Evolutionary conservation across 495 filamentous ascomycete genomes (phyloP), one percentile per base, ranked within the genome.

Genomic region (Xylona heveae): DNA sequence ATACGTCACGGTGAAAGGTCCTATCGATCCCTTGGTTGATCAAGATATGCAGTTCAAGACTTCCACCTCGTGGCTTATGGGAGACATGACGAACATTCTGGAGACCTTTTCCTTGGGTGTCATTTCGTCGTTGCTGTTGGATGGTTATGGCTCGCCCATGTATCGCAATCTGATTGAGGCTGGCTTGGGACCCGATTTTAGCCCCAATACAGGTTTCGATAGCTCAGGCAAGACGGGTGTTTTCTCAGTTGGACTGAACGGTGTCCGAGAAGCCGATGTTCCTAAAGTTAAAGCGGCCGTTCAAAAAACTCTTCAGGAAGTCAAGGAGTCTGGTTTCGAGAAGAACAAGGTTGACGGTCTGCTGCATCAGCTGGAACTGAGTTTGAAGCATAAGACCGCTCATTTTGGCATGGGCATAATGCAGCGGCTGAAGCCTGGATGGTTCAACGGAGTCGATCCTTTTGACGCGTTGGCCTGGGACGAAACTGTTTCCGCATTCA

Each of bases 361-460:
- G 43, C 63, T 95, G 24, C 88, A 97, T 49, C 83, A 92, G 50
- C 59, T 95, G 6, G 88, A 97, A 44, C 61, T 97, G 21, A 61
- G 68, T 6, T 55, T 95, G 16, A 90, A 92, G 45, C 85, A 95
- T 52, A 94, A 94, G 53, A 92, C 80, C 1, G 77, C 88, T 21
- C 77, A 77, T 40, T 95, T 97, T 44, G 88, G 88, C 15, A 78
- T 95, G 64, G 71, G 71, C 26, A 54, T 97, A 2, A 76, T 94
- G 59, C 77, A 92, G 41, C 64, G 82, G 28, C 59, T 92, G 34
- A 77, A 88, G 33, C 74, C 80, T 3, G 70, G 71, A 18, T 97
- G 88, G 88, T 93, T 95, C 50, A 88, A 88, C 35, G 88, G 88
- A 9, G 64, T 80, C 8, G 79, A 94, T 50, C 90, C 88, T 6